Evolutionary conservation across 768 basidiomycete species (phyloP).

Genomic region (Suillus weaverae): DNA sequence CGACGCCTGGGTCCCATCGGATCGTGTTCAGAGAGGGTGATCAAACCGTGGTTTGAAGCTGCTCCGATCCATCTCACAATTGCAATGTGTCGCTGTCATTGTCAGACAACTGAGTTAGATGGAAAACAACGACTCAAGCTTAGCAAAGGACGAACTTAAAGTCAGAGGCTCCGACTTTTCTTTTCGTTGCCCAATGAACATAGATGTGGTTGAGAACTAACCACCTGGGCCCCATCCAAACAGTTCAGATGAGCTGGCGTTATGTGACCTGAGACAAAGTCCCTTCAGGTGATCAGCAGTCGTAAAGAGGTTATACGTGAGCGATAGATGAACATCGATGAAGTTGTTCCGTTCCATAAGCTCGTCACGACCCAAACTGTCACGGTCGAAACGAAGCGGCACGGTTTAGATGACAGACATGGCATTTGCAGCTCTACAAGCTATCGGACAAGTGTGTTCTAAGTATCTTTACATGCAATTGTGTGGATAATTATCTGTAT

Average conservation of each 20-base stretch:
- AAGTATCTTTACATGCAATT: constrained; percentile 30
- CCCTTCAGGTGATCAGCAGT: neutral
- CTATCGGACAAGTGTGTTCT: constrained; percentile 12
- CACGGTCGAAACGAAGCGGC: neutral
- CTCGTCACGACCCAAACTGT: neutral
- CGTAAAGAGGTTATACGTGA: too few species aligned
- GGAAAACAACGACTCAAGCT: neutral
- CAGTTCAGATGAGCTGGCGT: neutral
- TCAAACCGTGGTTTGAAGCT: neutral
- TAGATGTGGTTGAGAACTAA: neutral
- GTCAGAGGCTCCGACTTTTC: neutral
- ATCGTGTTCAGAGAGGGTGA: neutral
- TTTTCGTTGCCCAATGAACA: neutral
- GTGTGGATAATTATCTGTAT: constrained; percentile 26
- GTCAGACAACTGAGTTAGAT: neutral
- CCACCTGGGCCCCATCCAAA: neutral
- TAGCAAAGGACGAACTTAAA: neutral
- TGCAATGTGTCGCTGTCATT: neutral
- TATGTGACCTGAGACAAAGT: too few species aligned
- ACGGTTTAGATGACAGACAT: neutral
- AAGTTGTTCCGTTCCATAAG: too few species aligned
- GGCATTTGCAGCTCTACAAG: constrained; percentile 16
- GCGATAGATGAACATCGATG: too few species aligned
- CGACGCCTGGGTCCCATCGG: neutral
- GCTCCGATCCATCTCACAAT: too few species aligned